Conservation (phyloP, 306 rosid genomes). For the Cicer chorassanicum region DNA sequence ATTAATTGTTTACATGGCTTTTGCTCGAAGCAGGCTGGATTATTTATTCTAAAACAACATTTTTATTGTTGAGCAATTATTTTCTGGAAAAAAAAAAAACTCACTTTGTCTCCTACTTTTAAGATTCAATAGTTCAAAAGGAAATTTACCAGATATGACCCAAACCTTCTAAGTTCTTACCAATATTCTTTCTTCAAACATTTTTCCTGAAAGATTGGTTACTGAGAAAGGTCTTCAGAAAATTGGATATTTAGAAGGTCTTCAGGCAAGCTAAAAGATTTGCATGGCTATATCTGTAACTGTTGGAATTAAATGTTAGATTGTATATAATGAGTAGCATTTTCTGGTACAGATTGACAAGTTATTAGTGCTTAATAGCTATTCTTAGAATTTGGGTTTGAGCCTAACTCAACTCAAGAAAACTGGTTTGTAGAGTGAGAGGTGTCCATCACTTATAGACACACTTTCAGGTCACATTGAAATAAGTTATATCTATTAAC, state of each 20-base stretch:
- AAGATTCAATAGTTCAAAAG: constrained; percentile 4
- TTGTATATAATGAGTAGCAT: neutral
- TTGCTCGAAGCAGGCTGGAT: constrained; percentile 2
- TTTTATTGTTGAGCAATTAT: neutral
- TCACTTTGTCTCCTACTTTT: constrained; percentile 15
- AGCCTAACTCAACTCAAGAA: neutral
- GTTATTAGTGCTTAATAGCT: neutral
- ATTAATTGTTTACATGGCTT: neutral
- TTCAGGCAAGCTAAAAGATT: neutral
- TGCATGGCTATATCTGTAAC: neutral
- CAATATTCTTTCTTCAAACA: neutral
- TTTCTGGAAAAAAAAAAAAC: neutral
- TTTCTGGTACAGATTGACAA: neutral
- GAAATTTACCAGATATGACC: neutral
- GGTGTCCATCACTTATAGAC: neutral
- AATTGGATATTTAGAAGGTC: neutral
- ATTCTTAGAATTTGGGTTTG: neutral
- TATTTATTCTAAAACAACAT: neutral
- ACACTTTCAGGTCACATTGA: neutral
- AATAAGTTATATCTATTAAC: neutral
- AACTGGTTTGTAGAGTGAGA: neutral
- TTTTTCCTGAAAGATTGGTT: neutral
- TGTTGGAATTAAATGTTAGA: neutral
- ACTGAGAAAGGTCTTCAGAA: no score
- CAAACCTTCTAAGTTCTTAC: constrained; percentile 5